Base-by-base conservation (phyloP, 495 filamentous ascomycete genomes). In the Choiromyces venosus region DNA sequence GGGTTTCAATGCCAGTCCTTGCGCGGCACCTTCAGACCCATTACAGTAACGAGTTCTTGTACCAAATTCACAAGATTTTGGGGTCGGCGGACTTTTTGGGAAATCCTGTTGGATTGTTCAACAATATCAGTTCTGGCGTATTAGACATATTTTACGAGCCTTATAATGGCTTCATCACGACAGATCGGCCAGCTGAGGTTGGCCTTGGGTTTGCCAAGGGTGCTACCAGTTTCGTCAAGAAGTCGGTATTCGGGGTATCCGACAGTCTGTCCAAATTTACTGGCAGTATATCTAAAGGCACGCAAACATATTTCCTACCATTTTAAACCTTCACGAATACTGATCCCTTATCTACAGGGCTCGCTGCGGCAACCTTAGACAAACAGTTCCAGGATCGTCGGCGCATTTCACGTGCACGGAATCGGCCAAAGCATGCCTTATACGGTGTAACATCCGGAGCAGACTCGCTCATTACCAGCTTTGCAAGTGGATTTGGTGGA, bases 111-210 rank as follows among this genome's bases (percentile, higher is more conserved):
- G 95, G 95, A 52, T 86, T 99, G 52, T 99, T 99, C 88, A 98
- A 96, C 84, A 99, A 94, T 78, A 90, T 99, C 84, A 96, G 92
- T 82, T 97, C 95, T 46, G 95, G 95, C 68, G 92, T 99, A 42
- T 92, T 92, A 33, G 95, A 96, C 78, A 97, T 99, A 78, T 99
- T 99, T 85, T 99, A 99, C 83, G 95, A 98, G 81, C 95, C 95
- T 29, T 97, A 97, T 82, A 95, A 99, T 85, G 95, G 95, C 37
- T 87, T 99, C 71, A 94, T 97, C 81, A 94, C 94, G 90, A 96
- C 93, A 0, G 96, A 99, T 80, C 86, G 90, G 68, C 95, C 95
- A 29, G 93, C 97, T 83, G 93, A 98, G 69, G 88, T 99, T 65
- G 95, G 96, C 16, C 85, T 94, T 69, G 96, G 96, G 19, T 93